Base-by-base conservation (phyloP, 805 yeast genomes). In the Gaillardinia entomophila region DNA sequence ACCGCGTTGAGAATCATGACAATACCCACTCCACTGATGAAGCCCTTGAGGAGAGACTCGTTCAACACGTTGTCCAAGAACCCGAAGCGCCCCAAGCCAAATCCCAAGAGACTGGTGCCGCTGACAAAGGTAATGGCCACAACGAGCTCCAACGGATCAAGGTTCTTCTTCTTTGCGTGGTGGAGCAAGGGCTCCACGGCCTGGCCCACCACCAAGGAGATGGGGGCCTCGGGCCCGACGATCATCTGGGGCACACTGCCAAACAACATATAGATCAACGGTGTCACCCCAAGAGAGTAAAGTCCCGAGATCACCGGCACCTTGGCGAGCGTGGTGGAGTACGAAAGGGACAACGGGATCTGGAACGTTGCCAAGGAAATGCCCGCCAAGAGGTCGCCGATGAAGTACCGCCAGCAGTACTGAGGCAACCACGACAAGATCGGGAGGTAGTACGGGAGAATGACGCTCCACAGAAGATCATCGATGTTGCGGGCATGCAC, bases 281-380 rank as follows among this genome's bases (percentile, higher is more conserved):
- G 71, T 3, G 68, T 45, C 6, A 66, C 40, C 2, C 62, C 70
- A 26, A 66, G 43, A 0, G 70, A 62, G 27, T 54, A 48, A 12
- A 66, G 46, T 0, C 70, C 72, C 28, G 62, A 57, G 6, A 60
- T 41, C 2, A 64, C 62, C 1, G 72, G 71, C 1, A 63, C 69
- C 35, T 66, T 62, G 3, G 71, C 72, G 34, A 66, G 49, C 0
- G 70, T 53, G 2, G 61, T 55, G 11, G 71, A 60, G 37, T 63
- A 66, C 2, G 70, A 63, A 13, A 66, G 40, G 4, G 88, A 82
- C 33, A 90, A 63, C 1, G 98, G 97, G 30, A 90, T 77, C 53
- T 89, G 97, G 57, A 88, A 90, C 4, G 92, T 81, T 0, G 96
- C 96, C 23, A 89, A 56, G 1, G 97, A 79, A 4, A 87, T 48